Conservation (phyloP, 768 basidiomycete species). For the Terana coerulea region DNA sequence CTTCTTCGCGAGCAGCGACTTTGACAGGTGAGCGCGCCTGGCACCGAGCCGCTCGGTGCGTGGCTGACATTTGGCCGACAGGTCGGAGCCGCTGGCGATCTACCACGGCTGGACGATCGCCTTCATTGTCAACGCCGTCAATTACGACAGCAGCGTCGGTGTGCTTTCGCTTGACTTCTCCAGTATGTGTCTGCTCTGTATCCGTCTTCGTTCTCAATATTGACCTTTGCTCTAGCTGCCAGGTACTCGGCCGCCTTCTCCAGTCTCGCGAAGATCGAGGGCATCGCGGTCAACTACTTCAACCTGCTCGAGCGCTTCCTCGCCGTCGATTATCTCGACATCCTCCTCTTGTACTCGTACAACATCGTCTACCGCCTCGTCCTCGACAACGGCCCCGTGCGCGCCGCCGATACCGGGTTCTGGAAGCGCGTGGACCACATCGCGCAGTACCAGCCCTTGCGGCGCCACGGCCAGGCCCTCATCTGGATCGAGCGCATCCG, state of each 20-base stretch:
- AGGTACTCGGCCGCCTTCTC: slow-evolving; percentile 3
- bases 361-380: background rate
- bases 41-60: too few relatives aligned
- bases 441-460: background rate
- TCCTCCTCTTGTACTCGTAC: background rate
- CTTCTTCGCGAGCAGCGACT: slow-evolving; percentile 6
- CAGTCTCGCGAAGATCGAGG: too few relatives aligned
- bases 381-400: background rate
- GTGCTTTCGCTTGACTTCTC: slow-evolving; percentile 13
- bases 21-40: background rate
- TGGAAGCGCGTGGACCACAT: background rate
- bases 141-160: slow-evolving; percentile 10
- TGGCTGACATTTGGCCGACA: too few relatives aligned
- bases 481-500: background rate
- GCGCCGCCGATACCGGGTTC: background rate
- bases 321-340: slow-evolving; percentile 3
- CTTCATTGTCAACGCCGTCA: slow-evolving; percentile 15
- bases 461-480: background rate
- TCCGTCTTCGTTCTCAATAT: too few relatives aligned
- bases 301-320: slow-evolving; percentile 8
- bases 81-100: background rate
- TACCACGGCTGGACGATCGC: slow-evolving; percentile 14
- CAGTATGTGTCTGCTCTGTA: slow-evolving; percentile 14
- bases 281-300: background rate
- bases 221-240: too few relatives aligned